These are phyloP conservation scores for Umbelopsis sp. DNA, from an alignment of 371 early-diverging fungal genomes.

Conservation along the genomic window DNA sequence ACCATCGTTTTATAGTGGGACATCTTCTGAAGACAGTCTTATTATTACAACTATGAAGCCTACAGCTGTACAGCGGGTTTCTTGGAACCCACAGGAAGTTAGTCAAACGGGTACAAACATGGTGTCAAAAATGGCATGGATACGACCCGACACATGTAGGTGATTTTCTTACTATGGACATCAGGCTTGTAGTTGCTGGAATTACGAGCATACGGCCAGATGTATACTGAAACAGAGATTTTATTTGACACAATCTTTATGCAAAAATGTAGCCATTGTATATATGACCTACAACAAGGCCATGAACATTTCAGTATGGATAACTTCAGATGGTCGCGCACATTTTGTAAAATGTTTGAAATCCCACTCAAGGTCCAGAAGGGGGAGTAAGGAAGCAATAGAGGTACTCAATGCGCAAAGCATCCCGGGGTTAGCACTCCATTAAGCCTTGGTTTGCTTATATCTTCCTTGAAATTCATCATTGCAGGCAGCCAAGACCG, in stretches of 20 bases:
- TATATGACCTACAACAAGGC: slow-evolving; percentile 36
- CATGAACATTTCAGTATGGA: slow-evolving; percentile 48
- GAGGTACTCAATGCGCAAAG: slow-evolving; percentile 10
- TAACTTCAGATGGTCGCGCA: slow-evolving; percentile 41
- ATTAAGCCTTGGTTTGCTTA: too few relatives aligned
- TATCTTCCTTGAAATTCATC: neutral
- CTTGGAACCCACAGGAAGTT: slow-evolving; percentile 54
- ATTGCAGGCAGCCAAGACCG: neutral
- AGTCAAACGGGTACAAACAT: slow-evolving; percentile 43
- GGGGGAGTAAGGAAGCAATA: slow-evolving; percentile 25
- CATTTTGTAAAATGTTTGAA: slow-evolving; percentile 36
- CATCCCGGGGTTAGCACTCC: too few relatives aligned
- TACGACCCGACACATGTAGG: neutral
- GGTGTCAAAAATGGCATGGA: slow-evolving; percentile 10
- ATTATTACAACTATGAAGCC: slow-evolving; percentile 50
- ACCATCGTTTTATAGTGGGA: slow-evolving; percentile 30
- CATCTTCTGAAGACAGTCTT: slow-evolving; percentile 46
- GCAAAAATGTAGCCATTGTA: neutral
- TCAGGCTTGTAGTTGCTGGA: neutral
- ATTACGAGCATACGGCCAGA: too few relatives aligned
- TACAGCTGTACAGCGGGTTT: slow-evolving; percentile 49
- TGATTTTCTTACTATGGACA: neutral
- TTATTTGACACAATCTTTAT: neutral
- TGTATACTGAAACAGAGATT: too few relatives aligned
- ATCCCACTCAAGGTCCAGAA: slow-evolving; percentile 14